A percentile compares a stretch with the other conserved stretches of the same genome.
phyloP scores from a whole-genome alignment of 2,329 filamentous ascomycete species.

The Cercospora beticola region DNA sequence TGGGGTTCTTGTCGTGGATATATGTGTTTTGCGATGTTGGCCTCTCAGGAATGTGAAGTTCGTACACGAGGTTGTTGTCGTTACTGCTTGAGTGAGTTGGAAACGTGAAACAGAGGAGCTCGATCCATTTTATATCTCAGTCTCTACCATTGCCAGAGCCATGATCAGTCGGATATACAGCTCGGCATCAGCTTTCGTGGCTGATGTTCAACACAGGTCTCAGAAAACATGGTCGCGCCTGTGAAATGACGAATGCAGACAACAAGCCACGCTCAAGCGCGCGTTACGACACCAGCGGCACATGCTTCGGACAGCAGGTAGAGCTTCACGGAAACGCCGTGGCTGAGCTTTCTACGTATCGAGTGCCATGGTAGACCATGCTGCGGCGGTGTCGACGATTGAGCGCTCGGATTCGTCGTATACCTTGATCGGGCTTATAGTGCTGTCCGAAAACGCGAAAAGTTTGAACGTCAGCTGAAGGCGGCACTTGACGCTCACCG shows the following conservation, averaged over 20 bases:
- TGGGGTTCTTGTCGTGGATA: neutral
- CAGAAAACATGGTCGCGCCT: too few relatives aligned
- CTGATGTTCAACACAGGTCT: too few relatives aligned
- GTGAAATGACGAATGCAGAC: too few relatives aligned
- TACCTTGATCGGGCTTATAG: neutral
- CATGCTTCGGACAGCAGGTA: too few relatives aligned
- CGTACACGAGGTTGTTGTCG: neutral
- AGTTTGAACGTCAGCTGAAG: neutral
- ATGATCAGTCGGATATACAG: neutral
- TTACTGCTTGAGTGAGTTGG: neutral
- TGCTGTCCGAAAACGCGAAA: neutral
- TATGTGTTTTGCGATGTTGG: neutral
- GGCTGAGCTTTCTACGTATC: neutral
- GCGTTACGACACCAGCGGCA: too few relatives aligned
- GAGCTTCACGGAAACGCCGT: neutral
- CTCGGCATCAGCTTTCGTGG: too few relatives aligned
- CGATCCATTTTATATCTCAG: neutral
- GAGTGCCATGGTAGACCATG: neutral
- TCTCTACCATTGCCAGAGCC: neutral
- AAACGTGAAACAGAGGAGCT: neutral
- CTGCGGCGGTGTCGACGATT: neutral
- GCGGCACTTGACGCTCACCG: neutral
- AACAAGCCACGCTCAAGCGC: too few relatives aligned
- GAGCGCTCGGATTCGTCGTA: neutral
- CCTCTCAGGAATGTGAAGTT: neutral